These are phyloP conservation scores for Fragosphaeria purpurea DNA, from an alignment of 2,329 filamentous ascomycete species.

Conservation along the genomic window DNA sequence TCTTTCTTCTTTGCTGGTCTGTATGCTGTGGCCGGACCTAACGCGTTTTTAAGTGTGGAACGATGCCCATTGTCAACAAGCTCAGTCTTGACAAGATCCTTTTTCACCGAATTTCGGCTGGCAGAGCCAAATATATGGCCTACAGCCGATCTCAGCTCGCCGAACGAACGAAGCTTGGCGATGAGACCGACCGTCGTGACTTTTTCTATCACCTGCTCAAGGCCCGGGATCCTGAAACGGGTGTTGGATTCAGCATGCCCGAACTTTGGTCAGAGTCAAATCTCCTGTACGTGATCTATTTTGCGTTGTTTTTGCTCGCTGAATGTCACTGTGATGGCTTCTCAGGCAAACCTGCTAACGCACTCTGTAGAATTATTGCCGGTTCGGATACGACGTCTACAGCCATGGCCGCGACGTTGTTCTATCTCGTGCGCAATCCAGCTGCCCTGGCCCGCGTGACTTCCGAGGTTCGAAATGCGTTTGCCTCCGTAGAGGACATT, in stretches of 20 bases:
- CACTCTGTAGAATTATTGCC: conserved; percentile 46
- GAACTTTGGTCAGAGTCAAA: conserved; percentile 66
- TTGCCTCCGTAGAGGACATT: conserved; percentile 44
- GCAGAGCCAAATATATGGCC: conserved; percentile 59
- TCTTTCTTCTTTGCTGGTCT: background rate
- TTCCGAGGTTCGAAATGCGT: conserved; percentile 42
- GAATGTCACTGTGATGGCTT: background rate
- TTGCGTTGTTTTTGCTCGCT: background rate
- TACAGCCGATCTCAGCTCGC: conserved; percentile 59
- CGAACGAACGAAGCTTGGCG: conserved; percentile 55
- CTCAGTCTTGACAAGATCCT: conserved; percentile 58
- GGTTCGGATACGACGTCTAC: conserved; percentile 65
- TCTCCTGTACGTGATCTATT: conserved; percentile 39
- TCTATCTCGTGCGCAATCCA: conserved; percentile 49
- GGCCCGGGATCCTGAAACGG: conserved; percentile 61
- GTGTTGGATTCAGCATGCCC: conserved; percentile 51
- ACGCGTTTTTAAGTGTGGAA: conserved; percentile 45
- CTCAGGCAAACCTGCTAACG: no score
- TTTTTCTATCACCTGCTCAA: conserved; percentile 69
- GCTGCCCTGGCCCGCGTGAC: conserved; percentile 35
- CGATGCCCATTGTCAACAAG: conserved; percentile 58
- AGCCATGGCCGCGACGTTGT: conserved; percentile 52
- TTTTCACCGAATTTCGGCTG: conserved; percentile 56
- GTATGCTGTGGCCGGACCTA: no score
- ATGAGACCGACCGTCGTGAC: conserved; percentile 57